A percentile compares a stretch with the other conserved stretches of the same genome.
These are phyloP conservation scores for Sphagnum magellanicum DNA, from an alignment of 228 moss, liverwort and hornwort genomes.

Conservation along the genomic window DNA sequence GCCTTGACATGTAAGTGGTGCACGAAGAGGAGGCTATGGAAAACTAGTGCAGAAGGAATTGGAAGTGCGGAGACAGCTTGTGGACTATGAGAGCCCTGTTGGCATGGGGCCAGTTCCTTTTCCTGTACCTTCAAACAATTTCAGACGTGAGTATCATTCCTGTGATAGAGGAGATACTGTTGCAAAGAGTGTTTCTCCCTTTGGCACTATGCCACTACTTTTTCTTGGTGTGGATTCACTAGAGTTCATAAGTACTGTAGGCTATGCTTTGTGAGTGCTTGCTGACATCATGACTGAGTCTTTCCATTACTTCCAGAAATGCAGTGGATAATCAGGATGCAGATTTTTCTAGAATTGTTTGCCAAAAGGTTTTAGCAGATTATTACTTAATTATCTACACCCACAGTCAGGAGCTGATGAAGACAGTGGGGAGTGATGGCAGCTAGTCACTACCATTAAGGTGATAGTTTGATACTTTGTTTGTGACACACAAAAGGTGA, in stretches of 20 bases:
- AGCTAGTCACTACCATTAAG: no score
- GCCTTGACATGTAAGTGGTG: slow-evolving; percentile 40
- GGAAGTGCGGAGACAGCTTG: slow-evolving; percentile 88
- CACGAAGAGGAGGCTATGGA: slow-evolving; percentile 99
- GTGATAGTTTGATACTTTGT: no score
- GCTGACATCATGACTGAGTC: no score
- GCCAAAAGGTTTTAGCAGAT: no score
- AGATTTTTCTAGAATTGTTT: no score
- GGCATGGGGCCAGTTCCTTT: slow-evolving; percentile 67
- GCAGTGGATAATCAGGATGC: no score
- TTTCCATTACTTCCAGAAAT: no score
- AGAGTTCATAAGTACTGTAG: background rate
- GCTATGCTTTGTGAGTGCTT: background rate
- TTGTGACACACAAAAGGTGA: no score
- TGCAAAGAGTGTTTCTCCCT: background rate
- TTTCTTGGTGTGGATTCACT: background rate
- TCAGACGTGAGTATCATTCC: slow-evolving; percentile 29
- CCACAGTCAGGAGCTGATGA: no score
- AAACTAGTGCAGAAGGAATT: slow-evolving; percentile 97
- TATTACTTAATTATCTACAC: no score
- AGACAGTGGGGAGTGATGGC: no score
- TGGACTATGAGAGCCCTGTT: slow-evolving; percentile 92
- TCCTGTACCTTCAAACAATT: slow-evolving; percentile 42
- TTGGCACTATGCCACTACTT: background rate
- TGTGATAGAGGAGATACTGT: no score